A percentile compares a stretch with the other conserved stretches of the same genome.
Conservation (phyloP, 2,329 filamentous ascomycete genomes). For the Colletotrichum sp. region DNA sequence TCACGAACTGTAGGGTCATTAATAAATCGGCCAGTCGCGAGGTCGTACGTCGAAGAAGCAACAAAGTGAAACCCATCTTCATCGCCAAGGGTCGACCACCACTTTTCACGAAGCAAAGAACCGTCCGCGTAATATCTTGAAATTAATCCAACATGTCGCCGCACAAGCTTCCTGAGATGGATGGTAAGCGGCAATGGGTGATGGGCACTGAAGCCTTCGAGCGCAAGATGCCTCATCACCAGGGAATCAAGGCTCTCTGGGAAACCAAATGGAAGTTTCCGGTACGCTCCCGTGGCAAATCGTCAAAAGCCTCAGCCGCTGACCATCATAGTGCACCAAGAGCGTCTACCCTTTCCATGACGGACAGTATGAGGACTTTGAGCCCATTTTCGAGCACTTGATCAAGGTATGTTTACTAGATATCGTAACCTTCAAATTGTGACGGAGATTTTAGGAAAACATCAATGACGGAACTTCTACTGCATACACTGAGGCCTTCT, state of each 20-base stretch:
- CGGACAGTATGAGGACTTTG: conserved; percentile 70
- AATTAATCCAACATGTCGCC: conserved; percentile 30
- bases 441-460: conserved; percentile 41
- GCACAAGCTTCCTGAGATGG: conserved; percentile 24
- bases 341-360: conserved; percentile 80
- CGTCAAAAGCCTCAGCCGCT: neutral
- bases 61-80: conserved; percentile 29
- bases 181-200: conserved; percentile 42
- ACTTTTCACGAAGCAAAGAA: conserved; percentile 36
- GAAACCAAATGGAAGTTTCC: conserved; percentile 78
- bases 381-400: conserved; percentile 69
- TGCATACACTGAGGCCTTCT: conserved; percentile 68
- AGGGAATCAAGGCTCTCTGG: conserved; percentile 69
- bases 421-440: neutral
- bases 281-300: conserved; percentile 41
- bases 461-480: conserved; percentile 71
- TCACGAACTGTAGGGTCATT: neutral
- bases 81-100: conserved; percentile 25
- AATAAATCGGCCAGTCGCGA: neutral
- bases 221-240: conserved; percentile 59
- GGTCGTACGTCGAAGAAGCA: conserved; percentile 28
- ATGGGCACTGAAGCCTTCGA: conserved; percentile 50
- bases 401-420: conserved; percentile 47
- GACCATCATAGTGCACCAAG: conserved; percentile 53
- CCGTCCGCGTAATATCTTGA: conserved; percentile 29